Evolutionary conservation across 352 stramenopile species (phyloP), one percentile per base, ranked within the genome.

Genomic region (Pythium apleroticum): DNA sequence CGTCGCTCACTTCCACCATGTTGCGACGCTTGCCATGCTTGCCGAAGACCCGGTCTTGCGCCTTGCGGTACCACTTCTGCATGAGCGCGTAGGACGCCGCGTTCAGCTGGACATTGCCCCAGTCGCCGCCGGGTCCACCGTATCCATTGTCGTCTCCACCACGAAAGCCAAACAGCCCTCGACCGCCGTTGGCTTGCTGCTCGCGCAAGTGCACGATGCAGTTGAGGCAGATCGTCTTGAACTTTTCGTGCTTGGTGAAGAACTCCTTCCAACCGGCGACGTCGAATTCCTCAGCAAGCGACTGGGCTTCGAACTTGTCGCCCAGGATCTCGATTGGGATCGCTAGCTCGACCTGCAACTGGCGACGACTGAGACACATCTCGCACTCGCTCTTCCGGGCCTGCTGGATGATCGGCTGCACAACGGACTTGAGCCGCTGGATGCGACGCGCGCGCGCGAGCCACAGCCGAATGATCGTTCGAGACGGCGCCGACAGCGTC

Each of bases 241-340:
- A 98, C 53, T 83, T 84, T 71, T 98, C 88, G 68, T 98, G 86
- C 73, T 96, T 86, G 37, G 84, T 73, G 62, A 97, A 99, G 63
- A 98, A 99, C 14, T 84, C 84, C 69, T 98, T 99, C 92, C 96
- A 99, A 8, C 91, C 89, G 3, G 89, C 89, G 49, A 97, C 86
- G 41, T 97, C 89, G 59, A 99, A 98, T 61, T 98, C 93, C 30
- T 96, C 89, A 1, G 80, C 77, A 6, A 95, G 78, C 9, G 78
- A 86, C 63, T 97, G 79, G 37, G 86, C 84, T 33, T 96, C 87
- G 65, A 98, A 99, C 57, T 91, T 93, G 68, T 97, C 84, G 24
- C 93, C 91, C 3, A 99, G 85, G 14, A 97, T 80, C 67, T 97
- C 88, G 31, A 99, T 90, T 14, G 86, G 83, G 57, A 95, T 90